Evolutionary conservation across 257 asterid genomes (phyloP).

Genomic region (Paraleonurus japonicus): DNA sequence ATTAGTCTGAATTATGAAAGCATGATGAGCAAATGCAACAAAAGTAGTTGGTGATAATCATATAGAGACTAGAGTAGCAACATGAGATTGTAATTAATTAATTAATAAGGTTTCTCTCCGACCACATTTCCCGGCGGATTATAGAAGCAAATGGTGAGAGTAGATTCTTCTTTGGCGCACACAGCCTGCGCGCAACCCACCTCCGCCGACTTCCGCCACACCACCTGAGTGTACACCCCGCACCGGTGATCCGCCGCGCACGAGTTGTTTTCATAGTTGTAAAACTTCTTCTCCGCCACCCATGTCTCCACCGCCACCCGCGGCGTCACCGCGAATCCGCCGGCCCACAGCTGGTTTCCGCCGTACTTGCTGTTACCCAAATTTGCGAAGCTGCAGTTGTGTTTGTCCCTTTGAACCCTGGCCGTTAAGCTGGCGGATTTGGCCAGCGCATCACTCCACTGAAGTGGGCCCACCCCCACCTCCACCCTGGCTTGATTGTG

Average conservation of each 20-base stretch:
- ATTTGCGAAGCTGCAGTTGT: constrained; percentile 69
- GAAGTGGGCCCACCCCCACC: constrained; percentile 70
- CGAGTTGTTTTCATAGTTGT: constrained; percentile 55
- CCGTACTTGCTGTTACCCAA: constrained; percentile 55
- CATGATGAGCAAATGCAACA: not conserved
- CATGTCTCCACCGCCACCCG: constrained; percentile 64
- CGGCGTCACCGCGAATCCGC: constrained; percentile 51
- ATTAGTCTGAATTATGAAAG: not conserved
- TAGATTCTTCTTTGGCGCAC: constrained; percentile 43
- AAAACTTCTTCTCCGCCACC: constrained; percentile 76
- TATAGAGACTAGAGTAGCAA: too few relatives aligned
- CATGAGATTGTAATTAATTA: too few relatives aligned
- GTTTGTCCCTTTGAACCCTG: constrained; percentile 65
- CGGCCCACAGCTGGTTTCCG: constrained; percentile 74
- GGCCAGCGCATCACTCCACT: constrained; percentile 66
- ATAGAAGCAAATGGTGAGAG: constrained; percentile 71
- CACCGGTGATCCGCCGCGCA: constrained; percentile 57
- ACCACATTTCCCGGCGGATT: constrained; percentile 86
- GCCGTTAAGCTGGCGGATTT: constrained; percentile 64
- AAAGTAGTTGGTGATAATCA: too few relatives aligned
- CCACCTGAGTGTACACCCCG: constrained; percentile 92
- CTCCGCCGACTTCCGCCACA: constrained; percentile 70
- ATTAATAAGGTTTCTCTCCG: constrained; percentile 78
- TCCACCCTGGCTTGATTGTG: constrained; percentile 77
- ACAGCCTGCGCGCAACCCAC: constrained; percentile 75